A percentile compares a stretch with the other conserved stretches of the same genome.
Evolutionary conservation across 2,329 filamentous ascomycete genomes (phyloP).

Genomic region (Pestalotiopsis sp.): DNA sequence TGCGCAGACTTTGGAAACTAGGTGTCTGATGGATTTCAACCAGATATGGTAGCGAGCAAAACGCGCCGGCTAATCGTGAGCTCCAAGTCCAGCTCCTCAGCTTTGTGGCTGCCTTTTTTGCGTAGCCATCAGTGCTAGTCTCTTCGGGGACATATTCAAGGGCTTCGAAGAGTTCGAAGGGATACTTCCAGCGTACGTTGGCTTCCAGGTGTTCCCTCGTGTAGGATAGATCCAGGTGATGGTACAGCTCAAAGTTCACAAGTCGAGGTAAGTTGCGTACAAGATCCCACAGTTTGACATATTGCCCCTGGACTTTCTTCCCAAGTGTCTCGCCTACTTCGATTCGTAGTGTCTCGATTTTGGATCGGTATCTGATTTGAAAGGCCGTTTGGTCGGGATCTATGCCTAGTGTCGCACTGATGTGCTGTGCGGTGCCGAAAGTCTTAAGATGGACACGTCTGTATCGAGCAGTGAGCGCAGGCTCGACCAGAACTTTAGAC

Average conservation of each 20-base stretch:
- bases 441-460: constrained; percentile 63
- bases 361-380: constrained; percentile 66
- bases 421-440: constrained; percentile 40
- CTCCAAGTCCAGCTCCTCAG: constrained; percentile 66
- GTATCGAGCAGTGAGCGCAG: constrained; percentile 75
- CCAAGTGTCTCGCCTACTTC: constrained; percentile 55
- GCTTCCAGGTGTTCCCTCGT: constrained; percentile 59
- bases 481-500: constrained; percentile 69
- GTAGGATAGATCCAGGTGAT: constrained; percentile 68
- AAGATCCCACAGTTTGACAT: constrained; percentile 58
- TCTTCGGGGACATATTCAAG: constrained; percentile 54
- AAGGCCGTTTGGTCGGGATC: background rate
- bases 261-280: constrained; percentile 68
- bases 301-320: constrained; percentile 22
- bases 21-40: constrained; percentile 53
- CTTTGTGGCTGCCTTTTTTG: constrained; percentile 33
- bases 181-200: constrained; percentile 70
- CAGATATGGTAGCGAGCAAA: constrained; percentile 51
- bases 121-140: constrained; percentile 31
- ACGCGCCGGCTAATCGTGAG: constrained; percentile 51
- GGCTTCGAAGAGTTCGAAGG: constrained; percentile 64
- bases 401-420: constrained; percentile 32
- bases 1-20: constrained; percentile 59
- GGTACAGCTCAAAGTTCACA: constrained; percentile 71
- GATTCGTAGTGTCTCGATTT: constrained; percentile 70